phyloP scores from a whole-genome alignment of 495 filamentous ascomycete genomes.

The Pseudevernia furfuracea region DNA sequence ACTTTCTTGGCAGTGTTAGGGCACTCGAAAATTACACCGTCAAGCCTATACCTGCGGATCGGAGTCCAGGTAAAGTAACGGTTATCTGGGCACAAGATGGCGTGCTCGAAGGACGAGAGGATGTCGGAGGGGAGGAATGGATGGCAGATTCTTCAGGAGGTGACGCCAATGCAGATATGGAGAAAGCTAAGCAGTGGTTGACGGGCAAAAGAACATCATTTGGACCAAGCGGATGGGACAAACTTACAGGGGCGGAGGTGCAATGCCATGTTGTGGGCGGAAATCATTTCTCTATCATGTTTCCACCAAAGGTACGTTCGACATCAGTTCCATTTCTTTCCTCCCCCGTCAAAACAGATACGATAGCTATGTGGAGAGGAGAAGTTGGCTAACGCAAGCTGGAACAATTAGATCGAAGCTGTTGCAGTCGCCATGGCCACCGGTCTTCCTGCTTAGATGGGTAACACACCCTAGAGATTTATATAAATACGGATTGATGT shows the following conservation, averaged over 20 bases:
- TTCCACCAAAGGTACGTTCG: constrained; percentile 14
- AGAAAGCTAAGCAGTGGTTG: constrained; percentile 18
- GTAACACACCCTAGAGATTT: neutral
- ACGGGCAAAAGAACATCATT: constrained; percentile 14
- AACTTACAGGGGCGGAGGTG: constrained; percentile 10
- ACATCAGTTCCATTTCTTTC: neutral
- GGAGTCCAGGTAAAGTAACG: constrained; percentile 36
- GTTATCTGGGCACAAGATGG: constrained; percentile 61
- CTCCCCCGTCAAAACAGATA: neutral
- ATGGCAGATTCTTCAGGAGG: constrained; percentile 9
- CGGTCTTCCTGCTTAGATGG: neutral
- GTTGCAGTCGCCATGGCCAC: constrained; percentile 1
- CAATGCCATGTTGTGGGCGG: constrained; percentile 14
- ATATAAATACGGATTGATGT: neutral
- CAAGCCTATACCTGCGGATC: constrained; percentile 29
- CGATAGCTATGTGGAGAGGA: neutral
- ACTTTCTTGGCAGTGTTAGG: constrained; percentile 54
- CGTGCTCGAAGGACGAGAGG: constrained; percentile 34
- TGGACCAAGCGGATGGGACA: constrained; percentile 19
- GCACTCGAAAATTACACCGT: constrained; percentile 54
- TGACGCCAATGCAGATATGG: constrained; percentile 11
- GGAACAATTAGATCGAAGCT: constrained; percentile 4
- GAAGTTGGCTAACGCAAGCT: neutral
- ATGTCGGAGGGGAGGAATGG: constrained; percentile 4
- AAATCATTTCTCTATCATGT: constrained; percentile 19